A percentile compares a stretch with the other conserved stretches of the same genome.
Evolutionary conservation across 306 rosid species (phyloP).

Genomic region (Cucurbita pepo): DNA sequence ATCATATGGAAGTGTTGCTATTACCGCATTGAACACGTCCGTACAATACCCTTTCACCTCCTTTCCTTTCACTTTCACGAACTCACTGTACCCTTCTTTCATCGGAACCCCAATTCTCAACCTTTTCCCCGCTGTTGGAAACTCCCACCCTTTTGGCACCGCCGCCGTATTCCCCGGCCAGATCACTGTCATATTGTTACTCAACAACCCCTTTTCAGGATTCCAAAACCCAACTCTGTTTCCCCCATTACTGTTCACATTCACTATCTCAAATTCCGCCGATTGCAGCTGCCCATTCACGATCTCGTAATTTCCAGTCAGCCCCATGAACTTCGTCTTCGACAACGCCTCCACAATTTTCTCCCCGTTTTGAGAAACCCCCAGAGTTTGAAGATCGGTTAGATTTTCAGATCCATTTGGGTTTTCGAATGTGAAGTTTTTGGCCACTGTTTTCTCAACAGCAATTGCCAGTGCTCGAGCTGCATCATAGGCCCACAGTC

Average conservation of each 20-base stretch:
- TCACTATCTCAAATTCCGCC: conserved; percentile 11
- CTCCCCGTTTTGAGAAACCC: conserved; percentile 22
- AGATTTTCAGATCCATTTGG: neutral
- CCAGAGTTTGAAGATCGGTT: neutral
- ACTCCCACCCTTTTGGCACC: conserved; percentile 36
- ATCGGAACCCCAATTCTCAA: conserved; percentile 25
- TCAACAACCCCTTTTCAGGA: conserved; percentile 15
- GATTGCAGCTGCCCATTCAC: conserved; percentile 8
- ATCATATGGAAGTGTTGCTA: conserved; percentile 22
- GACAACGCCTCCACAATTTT: conserved; percentile 21
- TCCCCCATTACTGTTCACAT: conserved; percentile 11
- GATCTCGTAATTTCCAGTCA: conserved; percentile 10
- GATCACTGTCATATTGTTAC: conserved; percentile 7
- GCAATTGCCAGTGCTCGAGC: conserved; percentile 40
- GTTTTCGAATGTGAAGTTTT: neutral
- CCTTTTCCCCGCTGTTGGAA: conserved; percentile 20
- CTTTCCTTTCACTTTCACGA: conserved; percentile 13
- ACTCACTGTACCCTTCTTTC: conserved; percentile 6
- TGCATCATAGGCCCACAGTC: conserved; percentile 59
- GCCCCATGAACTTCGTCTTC: conserved; percentile 1
- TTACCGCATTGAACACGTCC: conserved; percentile 5
- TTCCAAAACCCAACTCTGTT: neutral
- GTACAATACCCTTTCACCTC: conserved; percentile 17
- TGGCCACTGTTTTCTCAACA: conserved; percentile 8
- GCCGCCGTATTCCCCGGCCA: conserved; percentile 43